Evolutionary conservation across 345 rosid genomes (phyloP).

Genomic region (Sapria himalayana): DNA sequence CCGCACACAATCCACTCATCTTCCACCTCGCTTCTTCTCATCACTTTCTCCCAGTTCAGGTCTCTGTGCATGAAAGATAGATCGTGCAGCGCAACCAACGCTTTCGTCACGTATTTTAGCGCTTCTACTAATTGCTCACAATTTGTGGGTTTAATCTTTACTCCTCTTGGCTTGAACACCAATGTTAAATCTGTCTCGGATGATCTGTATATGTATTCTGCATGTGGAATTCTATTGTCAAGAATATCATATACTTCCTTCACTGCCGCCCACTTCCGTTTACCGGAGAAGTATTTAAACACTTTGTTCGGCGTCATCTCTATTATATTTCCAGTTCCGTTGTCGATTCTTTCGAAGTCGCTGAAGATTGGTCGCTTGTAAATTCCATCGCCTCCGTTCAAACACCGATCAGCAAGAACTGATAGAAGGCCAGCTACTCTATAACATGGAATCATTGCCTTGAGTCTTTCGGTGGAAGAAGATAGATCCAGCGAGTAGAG

Average conservation of each 20-base stretch:
- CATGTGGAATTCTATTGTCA: slow-evolving; percentile 68
- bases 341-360: slow-evolving; percentile 50
- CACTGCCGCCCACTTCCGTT: slow-evolving; percentile 43
- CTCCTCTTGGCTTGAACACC: slow-evolving; percentile 68
- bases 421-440: slow-evolving; percentile 59
- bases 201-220: slow-evolving; percentile 31
- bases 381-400: slow-evolving; percentile 11
- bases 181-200: slow-evolving; percentile 36
- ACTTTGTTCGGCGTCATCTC: slow-evolving; percentile 68
- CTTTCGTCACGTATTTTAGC: slow-evolving; percentile 62
- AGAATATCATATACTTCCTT: slow-evolving; percentile 61
- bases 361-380: slow-evolving; percentile 25
- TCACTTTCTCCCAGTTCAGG: slow-evolving; percentile 73
- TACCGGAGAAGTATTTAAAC: slow-evolving; percentile 30
- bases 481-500: slow-evolving; percentile 47
- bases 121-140: slow-evolving; percentile 68
- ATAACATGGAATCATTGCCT: slow-evolving; percentile 68
- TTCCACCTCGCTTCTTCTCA: slow-evolving; percentile 28
- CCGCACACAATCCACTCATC: slow-evolving; percentile 74
- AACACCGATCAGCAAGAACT: slow-evolving; percentile 48
- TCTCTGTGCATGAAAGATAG: slow-evolving; percentile 88
- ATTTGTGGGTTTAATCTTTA: slow-evolving; percentile 33
- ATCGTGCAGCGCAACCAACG: slow-evolving; percentile 78
- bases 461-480: slow-evolving; percentile 38
- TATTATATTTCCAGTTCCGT: slow-evolving; percentile 21